Evolutionary conservation across 2,329 filamentous ascomycete species (phyloP), one percentile per base, ranked within the genome.

Genomic region (Gaeumannomyces sp.): DNA sequence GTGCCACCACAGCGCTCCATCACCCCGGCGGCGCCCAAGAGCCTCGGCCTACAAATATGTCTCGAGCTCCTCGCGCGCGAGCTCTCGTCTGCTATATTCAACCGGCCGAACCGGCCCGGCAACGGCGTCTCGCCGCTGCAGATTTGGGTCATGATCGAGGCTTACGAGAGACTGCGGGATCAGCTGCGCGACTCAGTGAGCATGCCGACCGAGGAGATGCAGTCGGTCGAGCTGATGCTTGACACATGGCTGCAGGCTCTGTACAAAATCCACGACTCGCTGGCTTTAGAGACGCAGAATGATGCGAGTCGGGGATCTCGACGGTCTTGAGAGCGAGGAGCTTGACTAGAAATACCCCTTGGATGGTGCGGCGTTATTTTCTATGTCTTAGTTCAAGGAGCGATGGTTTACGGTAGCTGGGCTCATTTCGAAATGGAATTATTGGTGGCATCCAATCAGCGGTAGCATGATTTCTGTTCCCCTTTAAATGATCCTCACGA

Each of bases 101-200:
- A 56, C 58, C 59, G 66, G 14, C 64, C 65, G 6, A 8, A n/a
- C 62, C 57, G 59, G 38, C 2, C 62, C 56, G 64, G 72, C 61
- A 66, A 73, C 59, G 27, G 80, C 50, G 76, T 77, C 0, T 77
- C 82, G 19, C 77, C 79, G 1, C 70, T 85, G 57, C 83, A 85
- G 69, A 71, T 85, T 25, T 81, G 80, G 79, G 76, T 82, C 59
- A 85, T 85, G 83, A 85, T 85, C 62, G 83, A 85, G 68, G 83
- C 83, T 3, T 85, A 85, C 69, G 83, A 85, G 75, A 76, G 77
- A 66, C 72, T 86, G 65, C 76, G 81, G 22, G 80, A 84, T 59
- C 77, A 78, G 68, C 70, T 85, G 0, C 69, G 73, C 0, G 74
- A 71, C 2, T 53, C 60, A 8, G 38, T 33, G 8, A 56, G 58